Conservation (phyloP, 1,284 basidiomycete genomes). For the Ceratobasidium theobromae region DNA sequence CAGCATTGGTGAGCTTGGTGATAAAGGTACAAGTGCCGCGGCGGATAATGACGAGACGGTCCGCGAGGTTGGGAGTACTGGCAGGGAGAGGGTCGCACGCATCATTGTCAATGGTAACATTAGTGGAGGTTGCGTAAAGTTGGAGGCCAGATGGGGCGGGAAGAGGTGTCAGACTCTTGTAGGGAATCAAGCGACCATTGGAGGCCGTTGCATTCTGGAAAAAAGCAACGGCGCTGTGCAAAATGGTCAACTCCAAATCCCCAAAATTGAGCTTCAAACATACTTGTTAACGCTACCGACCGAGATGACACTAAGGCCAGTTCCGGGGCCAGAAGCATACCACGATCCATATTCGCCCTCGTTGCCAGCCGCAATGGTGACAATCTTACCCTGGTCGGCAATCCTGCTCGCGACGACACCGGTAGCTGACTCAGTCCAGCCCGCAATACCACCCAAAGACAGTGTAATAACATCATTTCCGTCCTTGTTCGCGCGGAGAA, state of each 20-base stretch:
- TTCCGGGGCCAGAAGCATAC: slow-evolving; percentile 33
- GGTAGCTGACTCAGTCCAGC: slow-evolving; percentile 43
- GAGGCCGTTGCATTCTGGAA: slow-evolving; percentile 30
- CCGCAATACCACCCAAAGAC: slow-evolving; percentile 41
- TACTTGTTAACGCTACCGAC: slow-evolving; percentile 36
- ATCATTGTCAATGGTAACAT: slow-evolving; percentile 47
- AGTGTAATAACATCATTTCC: slow-evolving; percentile 48
- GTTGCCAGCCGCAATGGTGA: slow-evolving; percentile 37
- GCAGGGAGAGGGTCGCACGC: slow-evolving; percentile 57
- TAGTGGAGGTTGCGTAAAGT: slow-evolving; percentile 40
- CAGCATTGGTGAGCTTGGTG: slow-evolving; percentile 51
- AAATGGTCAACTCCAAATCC: background rate
- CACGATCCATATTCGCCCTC: slow-evolving; percentile 35
- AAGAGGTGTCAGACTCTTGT: slow-evolving; percentile 36
- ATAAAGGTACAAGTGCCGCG: slow-evolving; percentile 57
- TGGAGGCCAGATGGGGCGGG: slow-evolving; percentile 22
- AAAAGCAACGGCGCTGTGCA: background rate
- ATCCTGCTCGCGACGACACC: slow-evolving; percentile 43
- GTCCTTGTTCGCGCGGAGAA: slow-evolving; percentile 40
- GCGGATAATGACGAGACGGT: slow-evolving; percentile 52
- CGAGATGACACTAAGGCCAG: slow-evolving; percentile 31
- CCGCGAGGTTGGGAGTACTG: slow-evolving; percentile 54
- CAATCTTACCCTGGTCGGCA: slow-evolving; percentile 42
- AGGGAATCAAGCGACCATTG: slow-evolving; percentile 31
- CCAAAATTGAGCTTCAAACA: background rate